Percentiles rank a stretch among this genome's conserved stretches.
These are phyloP conservation scores for Solanum hybrid DNA, from an alignment of 305 asterid species.

Conservation along the genomic window DNA sequence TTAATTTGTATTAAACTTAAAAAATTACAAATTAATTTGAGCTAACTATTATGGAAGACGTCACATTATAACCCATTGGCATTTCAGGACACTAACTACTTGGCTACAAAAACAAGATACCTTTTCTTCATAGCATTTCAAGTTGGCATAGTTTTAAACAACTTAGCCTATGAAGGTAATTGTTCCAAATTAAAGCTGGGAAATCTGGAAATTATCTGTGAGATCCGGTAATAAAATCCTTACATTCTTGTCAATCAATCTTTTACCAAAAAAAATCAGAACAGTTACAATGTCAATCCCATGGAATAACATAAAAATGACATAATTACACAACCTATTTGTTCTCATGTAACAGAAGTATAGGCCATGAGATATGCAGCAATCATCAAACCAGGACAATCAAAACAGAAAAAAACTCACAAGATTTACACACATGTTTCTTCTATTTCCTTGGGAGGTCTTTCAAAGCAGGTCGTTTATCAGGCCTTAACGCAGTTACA, in stretches of 20 bases:
- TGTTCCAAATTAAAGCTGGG: neutral
- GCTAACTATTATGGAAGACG: neutral
- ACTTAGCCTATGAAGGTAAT: neutral
- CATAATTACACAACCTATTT: neutral
- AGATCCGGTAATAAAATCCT: neutral
- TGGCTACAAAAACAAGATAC: neutral
- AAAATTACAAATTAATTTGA: neutral
- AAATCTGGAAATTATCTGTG: neutral
- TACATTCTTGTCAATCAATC: neutral
- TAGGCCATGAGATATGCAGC: neutral
- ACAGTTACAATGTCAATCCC: neutral
- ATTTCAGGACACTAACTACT: neutral
- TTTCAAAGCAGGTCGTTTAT: conserved; percentile 41
- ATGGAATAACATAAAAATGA: neutral
- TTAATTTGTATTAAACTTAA: neutral
- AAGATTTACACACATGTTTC: neutral
- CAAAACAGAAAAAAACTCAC: neutral
- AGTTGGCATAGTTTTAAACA: neutral
- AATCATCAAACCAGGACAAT: neutral
- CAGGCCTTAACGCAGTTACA: conserved; percentile 37
- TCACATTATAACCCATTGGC: neutral
- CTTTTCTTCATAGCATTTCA: neutral
- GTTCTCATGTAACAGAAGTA: neutral
- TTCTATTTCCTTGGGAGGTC: conserved; percentile 27
- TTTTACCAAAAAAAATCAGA: neutral